Conservation (phyloP, 73 alveolate species). For the Paramecium pentaurelia region DNA sequence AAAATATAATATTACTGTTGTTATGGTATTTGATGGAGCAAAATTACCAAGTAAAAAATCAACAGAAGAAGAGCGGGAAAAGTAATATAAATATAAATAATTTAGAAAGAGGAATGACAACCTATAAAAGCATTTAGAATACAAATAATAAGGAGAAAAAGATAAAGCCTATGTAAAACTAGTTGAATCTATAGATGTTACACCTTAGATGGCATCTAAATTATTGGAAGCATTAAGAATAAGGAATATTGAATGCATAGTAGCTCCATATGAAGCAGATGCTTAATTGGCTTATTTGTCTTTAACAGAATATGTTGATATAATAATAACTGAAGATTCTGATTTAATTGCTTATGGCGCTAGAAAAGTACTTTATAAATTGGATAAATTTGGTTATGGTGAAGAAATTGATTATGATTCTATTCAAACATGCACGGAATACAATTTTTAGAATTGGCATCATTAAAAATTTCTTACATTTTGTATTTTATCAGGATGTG, state of each 20-base stretch:
- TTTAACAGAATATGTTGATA: constrained; percentile 80
- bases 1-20: constrained; percentile 77
- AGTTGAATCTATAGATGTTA: constrained; percentile 85
- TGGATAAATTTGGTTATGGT: constrained; percentile 64
- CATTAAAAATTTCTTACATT: constrained; percentile 80
- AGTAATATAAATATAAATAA: constrained; percentile 59
- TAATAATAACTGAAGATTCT: constrained; percentile 95
- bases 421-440: constrained; percentile 67
- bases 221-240: constrained; percentile 67
- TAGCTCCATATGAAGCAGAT: constrained; percentile 99
- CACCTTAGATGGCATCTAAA: constrained; percentile 87
- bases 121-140: constrained; percentile 38
- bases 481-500: constrained; percentile 98
- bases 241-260: constrained; percentile 75
- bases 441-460: constrained; percentile 74
- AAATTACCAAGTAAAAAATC: constrained; percentile 87
- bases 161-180: constrained; percentile 74
- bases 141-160: constrained; percentile 65
- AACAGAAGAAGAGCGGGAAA: constrained; percentile 83
- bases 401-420: constrained; percentile 73
- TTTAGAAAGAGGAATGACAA: constrained; percentile 65
- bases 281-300: constrained; percentile 93
- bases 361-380: constrained; percentile 81
- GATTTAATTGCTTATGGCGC: constrained; percentile 97
- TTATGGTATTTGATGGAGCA: constrained; percentile 98